Evolutionary conservation across 1,284 basidiomycete species (phyloP).

Genomic region (Puccinia horiana): DNA sequence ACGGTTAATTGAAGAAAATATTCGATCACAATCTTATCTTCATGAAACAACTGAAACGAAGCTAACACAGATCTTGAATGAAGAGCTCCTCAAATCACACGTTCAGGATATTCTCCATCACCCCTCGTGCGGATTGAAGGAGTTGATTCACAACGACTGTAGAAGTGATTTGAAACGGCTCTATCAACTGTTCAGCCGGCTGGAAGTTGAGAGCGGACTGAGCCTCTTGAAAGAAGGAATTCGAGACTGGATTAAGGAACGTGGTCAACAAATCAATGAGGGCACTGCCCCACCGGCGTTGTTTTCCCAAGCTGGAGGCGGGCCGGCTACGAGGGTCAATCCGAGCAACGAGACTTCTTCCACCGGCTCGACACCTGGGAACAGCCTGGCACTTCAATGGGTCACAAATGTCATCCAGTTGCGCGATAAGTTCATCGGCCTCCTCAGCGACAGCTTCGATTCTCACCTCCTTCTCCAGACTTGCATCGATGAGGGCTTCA

Average conservation of each 20-base stretch:
- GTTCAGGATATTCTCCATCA: conserved; percentile 74
- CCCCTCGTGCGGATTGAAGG: conserved; percentile 80
- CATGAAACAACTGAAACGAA: conserved; percentile 72
- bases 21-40: conserved; percentile 85
- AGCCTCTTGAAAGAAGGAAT: conserved; percentile 70
- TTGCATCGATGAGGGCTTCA: conserved; percentile 87
- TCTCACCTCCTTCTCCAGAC: conserved; percentile 78
- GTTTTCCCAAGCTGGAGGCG: conserved; percentile 59
- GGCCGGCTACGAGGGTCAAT: conserved; percentile 53
- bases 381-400: conserved; percentile 77
- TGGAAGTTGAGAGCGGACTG: conserved; percentile 68
- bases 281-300: conserved; percentile 52
- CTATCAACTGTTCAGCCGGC: conserved; percentile 74
- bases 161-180: conserved; percentile 76
- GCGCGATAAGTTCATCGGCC: conserved; percentile 82
- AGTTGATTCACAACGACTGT: conserved; percentile 82
- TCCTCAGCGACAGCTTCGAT: conserved; percentile 73
- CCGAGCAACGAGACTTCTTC: conserved; percentile 56
- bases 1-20: conserved; percentile 80
- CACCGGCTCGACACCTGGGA: conserved; percentile 51
- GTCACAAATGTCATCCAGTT: conserved; percentile 87
- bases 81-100: conserved; percentile 76
- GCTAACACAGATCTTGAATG: conserved; percentile 75
- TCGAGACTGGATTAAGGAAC: conserved; percentile 71
- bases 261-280: conserved; percentile 80